These are phyloP conservation scores for Phylloporus rhodoxanthus DNA, from an alignment of 768 basidiomycete genomes.

Conservation along the genomic window DNA sequence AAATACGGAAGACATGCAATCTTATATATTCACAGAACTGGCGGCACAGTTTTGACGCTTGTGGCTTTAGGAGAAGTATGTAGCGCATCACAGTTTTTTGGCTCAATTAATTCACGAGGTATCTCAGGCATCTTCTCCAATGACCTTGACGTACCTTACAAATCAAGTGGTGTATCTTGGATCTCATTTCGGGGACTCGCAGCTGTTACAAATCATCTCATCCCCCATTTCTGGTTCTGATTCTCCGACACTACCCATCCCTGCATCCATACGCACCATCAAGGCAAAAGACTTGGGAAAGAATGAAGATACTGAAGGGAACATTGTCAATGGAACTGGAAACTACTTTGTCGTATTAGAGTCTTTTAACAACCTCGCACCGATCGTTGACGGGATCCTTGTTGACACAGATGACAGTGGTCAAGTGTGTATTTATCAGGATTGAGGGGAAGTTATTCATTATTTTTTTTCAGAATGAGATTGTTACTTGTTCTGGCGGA, in stretches of 20 bases:
- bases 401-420: slow-evolving; percentile 67
- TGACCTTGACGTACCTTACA: slow-evolving; percentile 64
- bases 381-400: slow-evolving; percentile 74
- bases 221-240: slow-evolving; percentile 38
- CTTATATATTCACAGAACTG: slow-evolving; percentile 47
- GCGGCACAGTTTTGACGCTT: slow-evolving; percentile 39
- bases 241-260: slow-evolving; percentile 46
- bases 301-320: slow-evolving; percentile 32
- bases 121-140: slow-evolving; percentile 62
- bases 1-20: slow-evolving; percentile 63
- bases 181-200: slow-evolving; percentile 78
- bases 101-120: slow-evolving; percentile 5
- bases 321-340: slow-evolving; percentile 47
- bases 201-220: slow-evolving; percentile 56
- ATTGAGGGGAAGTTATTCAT: background rate
- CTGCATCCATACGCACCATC: slow-evolving; percentile 41
- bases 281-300: slow-evolving; percentile 29
- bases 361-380: slow-evolving; percentile 71
- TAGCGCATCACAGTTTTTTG: background rate
- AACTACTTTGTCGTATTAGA: slow-evolving; percentile 58
- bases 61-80: slow-evolving; percentile 69
- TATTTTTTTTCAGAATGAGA: slow-evolving; percentile 47
- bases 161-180: slow-evolving; percentile 70
- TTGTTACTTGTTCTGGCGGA: slow-evolving; percentile 84
- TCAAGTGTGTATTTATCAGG: slow-evolving; percentile 41